A percentile compares a stretch with the other conserved stretches of the same genome.
Evolutionary conservation across 257 asterid genomes (phyloP).

Genomic region (Ilex asprella): DNA sequence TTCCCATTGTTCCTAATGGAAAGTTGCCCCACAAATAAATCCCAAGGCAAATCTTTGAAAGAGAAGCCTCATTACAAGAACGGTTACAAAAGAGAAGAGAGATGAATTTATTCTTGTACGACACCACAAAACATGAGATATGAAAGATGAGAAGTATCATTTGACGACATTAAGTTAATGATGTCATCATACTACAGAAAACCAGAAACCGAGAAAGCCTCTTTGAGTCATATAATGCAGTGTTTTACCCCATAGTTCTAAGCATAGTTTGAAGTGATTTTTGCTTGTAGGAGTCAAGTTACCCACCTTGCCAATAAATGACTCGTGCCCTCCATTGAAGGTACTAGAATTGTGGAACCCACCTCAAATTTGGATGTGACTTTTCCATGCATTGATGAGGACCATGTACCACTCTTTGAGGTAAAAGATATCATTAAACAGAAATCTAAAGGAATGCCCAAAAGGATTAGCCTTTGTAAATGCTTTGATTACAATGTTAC

Average conservation of each 20-base stretch:
- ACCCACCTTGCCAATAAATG: too few species aligned
- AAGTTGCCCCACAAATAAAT: constrained; percentile 19
- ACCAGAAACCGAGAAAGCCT: not conserved
- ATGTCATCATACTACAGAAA: not conserved
- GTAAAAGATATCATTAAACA: too few species aligned
- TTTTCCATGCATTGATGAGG: too few species aligned
- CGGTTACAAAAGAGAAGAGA: constrained; percentile 1
- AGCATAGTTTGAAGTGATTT: too few species aligned
- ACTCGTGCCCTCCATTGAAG: too few species aligned
- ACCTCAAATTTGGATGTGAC: too few species aligned
- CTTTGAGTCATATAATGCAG: not conserved
- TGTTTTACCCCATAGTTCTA: not conserved
- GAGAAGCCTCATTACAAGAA: constrained; percentile 1
- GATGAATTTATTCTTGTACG: not conserved
- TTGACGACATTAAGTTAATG: not conserved
- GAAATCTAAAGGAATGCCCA: too few species aligned
- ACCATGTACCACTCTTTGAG: too few species aligned
- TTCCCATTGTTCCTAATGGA: constrained; percentile 52
- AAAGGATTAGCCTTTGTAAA: too few species aligned
- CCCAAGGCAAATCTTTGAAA: constrained; percentile 17
- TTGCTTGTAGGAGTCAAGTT: too few species aligned
- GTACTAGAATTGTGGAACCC: too few species aligned
- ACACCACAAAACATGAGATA: not conserved
- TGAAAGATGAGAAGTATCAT: not conserved
- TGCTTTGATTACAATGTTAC: too few species aligned